Base-by-base conservation (phyloP, 495 filamentous ascomycete species). In the Lichenothelia convexa region DNA sequence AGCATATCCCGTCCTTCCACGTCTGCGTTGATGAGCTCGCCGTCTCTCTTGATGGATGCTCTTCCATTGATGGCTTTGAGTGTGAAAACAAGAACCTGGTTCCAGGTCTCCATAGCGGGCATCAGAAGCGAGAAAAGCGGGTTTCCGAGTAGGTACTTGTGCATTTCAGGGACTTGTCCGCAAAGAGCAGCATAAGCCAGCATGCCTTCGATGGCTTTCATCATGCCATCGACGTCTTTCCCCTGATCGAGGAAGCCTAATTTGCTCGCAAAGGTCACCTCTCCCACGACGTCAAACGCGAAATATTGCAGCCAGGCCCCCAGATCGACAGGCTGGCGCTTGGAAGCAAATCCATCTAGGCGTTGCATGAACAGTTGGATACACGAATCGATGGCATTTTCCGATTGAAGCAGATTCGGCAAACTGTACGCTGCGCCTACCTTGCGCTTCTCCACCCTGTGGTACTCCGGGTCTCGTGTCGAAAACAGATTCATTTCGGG, bases 271-370 rank as follows among this genome's bases (percentile, higher is more conserved):
- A 61, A 57, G 5, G 45, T 54, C 4, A 57, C 35, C 36, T 56
- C 54, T 4, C 54, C 62, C 22, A 67, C 56, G 0, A 57, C 63
- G 32, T 54, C 58, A 31, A 67, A 64, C 26, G 61, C 50, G 34
- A 57, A 65, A 44, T 57, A 68, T 30, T 55, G 62, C 21, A 67
- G 45, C 64, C 63, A 69, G 21, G 45, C 29, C 8, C 57, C 51
- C 0, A 66, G 45, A 20, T 67, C 56, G 6, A 63, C 44, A 2
- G 53, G 38, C 8, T 53, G 18, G 0, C 43, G 36, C 3, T 33
- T 21, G 3, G 35, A 32, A 0, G 46, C 48, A 21, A 47, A 53
- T 3, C 38, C 31, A 8, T 35, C 15, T 7, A 57, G 19, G 26
- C 50, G 38, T 1, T 37, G 26, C 5, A 50, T 8, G 32, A 62